A percentile compares a stretch with the other conserved stretches of the same genome.
Conservation (phyloP, 2,329 filamentous ascomycete species). For the Corynespora cassiicola region DNA sequence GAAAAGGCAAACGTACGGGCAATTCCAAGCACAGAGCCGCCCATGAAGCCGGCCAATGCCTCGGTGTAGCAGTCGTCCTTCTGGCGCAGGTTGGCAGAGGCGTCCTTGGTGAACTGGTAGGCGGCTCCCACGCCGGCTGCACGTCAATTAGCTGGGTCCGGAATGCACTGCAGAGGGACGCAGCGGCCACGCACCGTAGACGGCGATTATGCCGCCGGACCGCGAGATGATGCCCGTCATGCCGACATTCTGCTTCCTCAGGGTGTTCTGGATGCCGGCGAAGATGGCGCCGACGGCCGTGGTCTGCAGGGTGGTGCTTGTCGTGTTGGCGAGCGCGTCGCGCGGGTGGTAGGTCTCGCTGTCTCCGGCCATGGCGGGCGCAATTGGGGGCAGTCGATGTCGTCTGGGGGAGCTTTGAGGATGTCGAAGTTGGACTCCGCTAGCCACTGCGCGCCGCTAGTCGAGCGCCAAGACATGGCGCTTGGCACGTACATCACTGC, state of each 20-base stretch:
- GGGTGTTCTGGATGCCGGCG: conserved; percentile 84
- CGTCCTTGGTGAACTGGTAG: conserved; percentile 78
- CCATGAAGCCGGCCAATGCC: conserved; percentile 76
- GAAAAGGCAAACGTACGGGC: conserved; percentile 63
- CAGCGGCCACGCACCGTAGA: conserved; percentile 63
- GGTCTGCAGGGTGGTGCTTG: conserved; percentile 70
- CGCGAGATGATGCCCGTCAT: conserved; percentile 80
- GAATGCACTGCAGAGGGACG: background rate
- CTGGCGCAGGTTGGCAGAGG: conserved; percentile 83
- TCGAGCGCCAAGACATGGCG: too few relatives aligned
- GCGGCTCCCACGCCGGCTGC: conserved; percentile 75
- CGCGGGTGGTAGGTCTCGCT: conserved; percentile 67
- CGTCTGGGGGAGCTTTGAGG: conserved; percentile 24
- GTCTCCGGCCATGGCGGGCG: conserved; percentile 45
- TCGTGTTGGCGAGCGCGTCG: conserved; percentile 74
- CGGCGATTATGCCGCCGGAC: conserved; percentile 75
- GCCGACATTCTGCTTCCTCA: conserved; percentile 82
- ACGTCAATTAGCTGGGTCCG: conserved; percentile 34
- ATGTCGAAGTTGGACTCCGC: conserved; percentile 21
- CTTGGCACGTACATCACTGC: conserved; percentile 16
- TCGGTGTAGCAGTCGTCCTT: conserved; percentile 82
- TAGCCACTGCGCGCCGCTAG: conserved; percentile 11
- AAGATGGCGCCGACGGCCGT: conserved; percentile 73
- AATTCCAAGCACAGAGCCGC: conserved; percentile 75
- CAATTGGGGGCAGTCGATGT: conserved; percentile 26